Base-by-base conservation (phyloP, 768 basidiomycete genomes). In the Agrocybe pediades region DNA sequence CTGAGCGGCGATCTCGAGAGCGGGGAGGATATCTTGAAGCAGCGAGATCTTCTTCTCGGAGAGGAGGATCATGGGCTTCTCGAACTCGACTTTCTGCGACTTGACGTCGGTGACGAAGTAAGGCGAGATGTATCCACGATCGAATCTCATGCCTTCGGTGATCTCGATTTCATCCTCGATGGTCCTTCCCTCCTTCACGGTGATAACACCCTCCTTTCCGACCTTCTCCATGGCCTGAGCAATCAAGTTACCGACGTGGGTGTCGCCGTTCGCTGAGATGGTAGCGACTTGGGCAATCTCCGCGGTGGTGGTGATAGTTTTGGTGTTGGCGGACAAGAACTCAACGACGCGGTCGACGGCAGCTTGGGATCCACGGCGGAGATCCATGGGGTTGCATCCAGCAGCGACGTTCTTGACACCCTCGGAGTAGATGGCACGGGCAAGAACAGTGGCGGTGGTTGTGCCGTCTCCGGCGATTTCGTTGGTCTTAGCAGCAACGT, bases 251-350 rank as follows among this genome's bases (percentile, higher is more conserved):
- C 96, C 95, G 57, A 99, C 81, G 67, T 98, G 95, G 1, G 72
- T 79, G 74, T 98, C 96, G 29, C 83, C 80, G 53, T 84, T 84
- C 9, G 91, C 85, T 21, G 87, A 89, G 71, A 97, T 96, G 61
- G 95, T 98, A n/a, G 95, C 95, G 59, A 98, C 96, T 74, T 98
- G 95, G 9, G 96, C 94, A 64, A 99, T 98, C 77, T 99, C 95
- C 23, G 92, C 92, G 15, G 90, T 92, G 36, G 96, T 99, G 58
- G 96, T 99, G 74, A 99, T 93, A 41, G 87, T 91, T 70, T 94
- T 88, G 61, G 96, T 87, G 70, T 98, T 87, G 16, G 84, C 71
- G 54, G 95, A 81, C 59, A 99, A 84, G 78, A 89, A 95, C 64
- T 90, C 84, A 58, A 98, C 89, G 62, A 99, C 94, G 59, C 90